Evolutionary conservation across 2,329 filamentous ascomycete species (phyloP).

Genomic region (Ascochyta rabiei): DNA sequence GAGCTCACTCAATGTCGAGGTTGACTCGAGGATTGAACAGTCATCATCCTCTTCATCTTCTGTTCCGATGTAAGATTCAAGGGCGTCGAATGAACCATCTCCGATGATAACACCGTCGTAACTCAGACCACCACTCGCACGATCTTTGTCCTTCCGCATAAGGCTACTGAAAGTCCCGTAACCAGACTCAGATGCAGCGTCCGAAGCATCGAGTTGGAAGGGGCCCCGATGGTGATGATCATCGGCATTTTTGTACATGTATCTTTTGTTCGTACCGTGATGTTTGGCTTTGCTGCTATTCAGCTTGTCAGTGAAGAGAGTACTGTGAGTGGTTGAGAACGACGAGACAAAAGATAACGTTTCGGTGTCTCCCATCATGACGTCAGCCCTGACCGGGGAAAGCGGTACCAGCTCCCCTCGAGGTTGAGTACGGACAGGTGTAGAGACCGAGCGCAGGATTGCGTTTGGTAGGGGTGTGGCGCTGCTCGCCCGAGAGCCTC

Average conservation of each 20-base stretch:
- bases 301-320: neutral
- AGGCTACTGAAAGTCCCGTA: neutral
- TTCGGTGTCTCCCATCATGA: neutral
- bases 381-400: neutral
- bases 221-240: neutral
- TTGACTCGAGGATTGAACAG: slow-evolving; percentile 10
- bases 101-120: neutral
- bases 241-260: neutral
- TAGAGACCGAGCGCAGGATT: slow-evolving; percentile 18
- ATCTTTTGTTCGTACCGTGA: neutral
- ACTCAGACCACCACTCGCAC: neutral
- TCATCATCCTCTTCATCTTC: slow-evolving; percentile 12
- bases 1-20: neutral
- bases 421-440: slow-evolving; percentile 5
- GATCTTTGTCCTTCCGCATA: neutral
- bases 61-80: slow-evolving; percentile 5
- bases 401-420: neutral
- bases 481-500: slow-evolving; percentile 10
- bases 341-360: neutral
- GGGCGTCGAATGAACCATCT: slow-evolving; percentile 2
- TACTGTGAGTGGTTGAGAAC: neutral
- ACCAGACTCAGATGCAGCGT: slow-evolving; percentile 11
- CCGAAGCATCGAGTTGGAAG: slow-evolving; percentile 11
- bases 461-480: neutral
- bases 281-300: neutral